Evolutionary conservation across 495 filamentous ascomycete species (phyloP), one percentile per base, ranked within the genome.

Genomic region (Podospora australis): DNA sequence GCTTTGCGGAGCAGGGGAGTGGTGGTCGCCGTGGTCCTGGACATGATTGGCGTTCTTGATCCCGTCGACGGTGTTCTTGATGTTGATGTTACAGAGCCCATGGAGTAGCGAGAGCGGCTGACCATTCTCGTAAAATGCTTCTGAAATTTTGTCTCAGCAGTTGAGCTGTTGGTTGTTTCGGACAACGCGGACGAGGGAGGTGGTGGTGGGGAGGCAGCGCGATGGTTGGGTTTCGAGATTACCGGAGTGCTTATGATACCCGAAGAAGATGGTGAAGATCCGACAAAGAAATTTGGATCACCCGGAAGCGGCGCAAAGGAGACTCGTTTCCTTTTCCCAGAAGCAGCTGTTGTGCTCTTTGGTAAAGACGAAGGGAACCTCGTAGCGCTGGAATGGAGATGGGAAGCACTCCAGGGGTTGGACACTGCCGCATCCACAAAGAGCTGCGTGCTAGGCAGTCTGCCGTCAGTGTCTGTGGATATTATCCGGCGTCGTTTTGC

Each of bases 401-500:
- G n/a, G 14, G 32, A 8, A 5, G 32, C n/a, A n/a, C n/a, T 16
- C 32, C 32, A 36, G 32, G 32, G 32, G 32, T 36, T 36, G 32
- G 32, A 6, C n/a, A 17, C 19, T n/a, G 32, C 32, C 6, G 14
- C 32, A 4, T 36, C 13, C 1, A 36, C 14, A 3, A 36, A 13
- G n/a, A 36, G 32, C 9, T 36, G 32, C n/a, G 32, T 36, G 32
- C 32, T 36, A 2, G n/a, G 14, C 9, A 36, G 14, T 3, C 0
- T n/a, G n/a, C 11, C 32, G 4, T n/a, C n/a, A 17, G 5, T 36
- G 32, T 36, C 32, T 14, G 32, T 16, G 32, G 32, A 36, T 8
- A 36, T 36, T 43, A 52, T 44, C n/a, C 49, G 52, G 20, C 36
- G 49, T n/a, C 50, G 21, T 17, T 55, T 58, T 10, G 39, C 30